Evolutionary conservation across 2,329 filamentous ascomycete species (phyloP).

Genomic region (Camptophora hylomeconis): DNA sequence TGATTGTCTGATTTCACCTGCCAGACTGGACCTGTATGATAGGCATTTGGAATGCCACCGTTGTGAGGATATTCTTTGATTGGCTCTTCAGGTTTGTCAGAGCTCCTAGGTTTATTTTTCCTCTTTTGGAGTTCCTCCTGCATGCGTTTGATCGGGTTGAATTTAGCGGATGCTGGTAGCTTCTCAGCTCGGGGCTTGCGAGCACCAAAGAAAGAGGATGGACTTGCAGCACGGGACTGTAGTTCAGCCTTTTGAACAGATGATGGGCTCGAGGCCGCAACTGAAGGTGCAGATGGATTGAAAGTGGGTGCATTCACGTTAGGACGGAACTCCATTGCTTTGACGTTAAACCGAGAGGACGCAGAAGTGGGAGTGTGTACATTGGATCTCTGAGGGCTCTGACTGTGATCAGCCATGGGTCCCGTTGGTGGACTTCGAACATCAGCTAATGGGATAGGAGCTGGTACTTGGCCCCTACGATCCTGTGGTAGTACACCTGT

Average conservation of each 20-base stretch:
- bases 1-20: constrained; percentile 54
- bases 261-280: constrained; percentile 59
- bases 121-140: constrained; percentile 47
- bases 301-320: constrained; percentile 71
- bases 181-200: constrained; percentile 56
- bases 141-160: constrained; percentile 56
- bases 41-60: constrained; percentile 71
- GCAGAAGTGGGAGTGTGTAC: constrained; percentile 40
- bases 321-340: constrained; percentile 67
- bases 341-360: constrained; percentile 41
- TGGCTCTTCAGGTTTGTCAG: constrained; percentile 25
- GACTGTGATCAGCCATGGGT: constrained; percentile 44
- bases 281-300: constrained; percentile 51
- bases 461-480: constrained; percentile 26
- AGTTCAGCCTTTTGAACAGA: constrained; percentile 42
- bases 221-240: constrained; percentile 34
- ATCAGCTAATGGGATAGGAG: constrained; percentile 49
- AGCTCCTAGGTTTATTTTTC: constrained; percentile 7
- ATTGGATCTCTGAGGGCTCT: constrained; percentile 20
- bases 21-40: constrained; percentile 78
- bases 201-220: constrained; percentile 47
- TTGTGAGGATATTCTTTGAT: constrained; percentile 58
- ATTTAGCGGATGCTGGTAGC: constrained; percentile 40
- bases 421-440: constrained; percentile 61
- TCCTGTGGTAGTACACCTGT: neutral